Conservation (phyloP, 805 yeast genomes). For the Scheffersomyces lignosus region DNA sequence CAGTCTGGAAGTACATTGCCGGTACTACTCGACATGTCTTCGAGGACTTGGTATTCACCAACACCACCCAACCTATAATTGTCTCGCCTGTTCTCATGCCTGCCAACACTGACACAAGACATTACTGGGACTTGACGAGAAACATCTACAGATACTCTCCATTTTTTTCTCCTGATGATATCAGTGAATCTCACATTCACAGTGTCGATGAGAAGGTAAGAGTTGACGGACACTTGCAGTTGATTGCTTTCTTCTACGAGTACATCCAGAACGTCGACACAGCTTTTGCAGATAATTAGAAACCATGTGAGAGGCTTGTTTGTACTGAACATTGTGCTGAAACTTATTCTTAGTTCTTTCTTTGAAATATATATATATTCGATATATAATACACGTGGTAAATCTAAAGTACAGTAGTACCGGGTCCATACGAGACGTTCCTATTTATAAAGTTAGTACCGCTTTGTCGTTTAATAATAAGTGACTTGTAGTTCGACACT, state of each 20-base stretch:
- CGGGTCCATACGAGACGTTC: too few relatives aligned
- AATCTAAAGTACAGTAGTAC: too few relatives aligned
- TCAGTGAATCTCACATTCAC: slow-evolving; percentile 27
- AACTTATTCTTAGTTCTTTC: too few relatives aligned
- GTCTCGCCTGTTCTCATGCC: slow-evolving; percentile 49
- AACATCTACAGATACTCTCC: slow-evolving; percentile 52
- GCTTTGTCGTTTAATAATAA: too few relatives aligned
- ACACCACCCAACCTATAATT: slow-evolving; percentile 22
- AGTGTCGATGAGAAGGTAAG: slow-evolving; percentile 36
- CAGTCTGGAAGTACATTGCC: slow-evolving; percentile 54
- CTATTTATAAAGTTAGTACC: too few relatives aligned
- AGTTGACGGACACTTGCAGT: slow-evolving; percentile 34
- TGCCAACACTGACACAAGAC: slow-evolving; percentile 60
- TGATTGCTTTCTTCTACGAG: slow-evolving; percentile 34
- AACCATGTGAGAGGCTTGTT: too few relatives aligned
- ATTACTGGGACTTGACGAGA: slow-evolving; percentile 53
- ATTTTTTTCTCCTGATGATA: slow-evolving; percentile 9
- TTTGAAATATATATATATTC: too few relatives aligned
- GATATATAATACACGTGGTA: too few relatives aligned
- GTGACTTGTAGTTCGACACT: too few relatives aligned
- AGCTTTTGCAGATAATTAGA: slow-evolving; percentile 7
- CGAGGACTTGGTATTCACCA: slow-evolving; percentile 48
- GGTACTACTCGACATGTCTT: slow-evolving; percentile 61
- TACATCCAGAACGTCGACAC: slow-evolving; percentile 21
- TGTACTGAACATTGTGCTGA: too few relatives aligned